Conservation (phyloP, 192 early-diverging fungal genomes). For the Umbelopsis vinacea region DNA sequence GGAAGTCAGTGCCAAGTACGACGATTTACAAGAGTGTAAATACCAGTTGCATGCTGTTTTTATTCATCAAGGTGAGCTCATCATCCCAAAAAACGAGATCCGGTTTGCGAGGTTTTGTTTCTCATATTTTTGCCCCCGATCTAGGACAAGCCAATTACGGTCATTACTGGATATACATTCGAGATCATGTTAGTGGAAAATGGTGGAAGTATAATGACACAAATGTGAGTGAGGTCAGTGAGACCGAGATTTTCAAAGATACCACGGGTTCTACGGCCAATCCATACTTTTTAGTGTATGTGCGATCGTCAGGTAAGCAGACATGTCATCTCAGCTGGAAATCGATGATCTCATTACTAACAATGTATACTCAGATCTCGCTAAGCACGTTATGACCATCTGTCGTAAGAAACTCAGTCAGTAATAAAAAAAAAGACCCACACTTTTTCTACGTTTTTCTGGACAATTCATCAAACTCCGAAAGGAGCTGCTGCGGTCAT, state of each 20-base stretch:
- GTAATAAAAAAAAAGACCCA: not conserved
- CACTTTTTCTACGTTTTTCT: not conserved
- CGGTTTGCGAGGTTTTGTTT: too few relatives aligned
- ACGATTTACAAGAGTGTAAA: constrained; percentile 40
- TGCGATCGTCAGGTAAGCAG: constrained; percentile 41
- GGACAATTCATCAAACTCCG: not conserved
- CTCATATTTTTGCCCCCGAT: not conserved
- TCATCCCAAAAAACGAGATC: too few relatives aligned
- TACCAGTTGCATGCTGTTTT: constrained; percentile 81
- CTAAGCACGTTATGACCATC: constrained; percentile 19
- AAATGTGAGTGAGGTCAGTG: constrained; percentile 58
- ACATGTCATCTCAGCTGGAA: not conserved
- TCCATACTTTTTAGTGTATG: constrained; percentile 78
- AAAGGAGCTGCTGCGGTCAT: not conserved
- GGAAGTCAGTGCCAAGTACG: constrained; percentile 41
- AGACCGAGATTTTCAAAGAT: constrained; percentile 60
- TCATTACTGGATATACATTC: constrained; percentile 82
- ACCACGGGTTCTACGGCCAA: constrained; percentile 61
- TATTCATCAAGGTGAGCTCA: constrained; percentile 64
- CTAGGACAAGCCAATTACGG: constrained; percentile 66
- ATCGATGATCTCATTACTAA: not conserved
- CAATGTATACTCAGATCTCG: constrained; percentile 6
- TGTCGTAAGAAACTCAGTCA: constrained; percentile 25
- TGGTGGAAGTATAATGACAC: constrained; percentile 84
- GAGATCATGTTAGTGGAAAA: constrained; percentile 54